Evolutionary conservation across 768 basidiomycete genomes (phyloP).

Genomic region (Pisolithus orientalis): DNA sequence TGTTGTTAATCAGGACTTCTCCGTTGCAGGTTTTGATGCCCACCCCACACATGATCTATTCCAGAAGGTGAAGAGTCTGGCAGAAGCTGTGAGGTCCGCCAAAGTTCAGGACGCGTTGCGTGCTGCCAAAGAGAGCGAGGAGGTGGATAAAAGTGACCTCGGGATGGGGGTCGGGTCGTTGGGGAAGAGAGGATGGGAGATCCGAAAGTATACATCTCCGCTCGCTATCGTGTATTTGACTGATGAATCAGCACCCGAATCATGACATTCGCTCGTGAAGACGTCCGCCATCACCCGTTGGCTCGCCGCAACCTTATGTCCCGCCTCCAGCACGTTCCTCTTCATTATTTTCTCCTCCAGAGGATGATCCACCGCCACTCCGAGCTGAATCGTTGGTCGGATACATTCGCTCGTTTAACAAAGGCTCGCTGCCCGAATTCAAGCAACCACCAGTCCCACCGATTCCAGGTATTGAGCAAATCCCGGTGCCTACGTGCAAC

Average conservation of each 20-base stretch:
- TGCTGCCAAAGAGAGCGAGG: constrained; percentile 50
- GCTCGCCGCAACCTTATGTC: constrained; percentile 55
- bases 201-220: constrained; percentile 43
- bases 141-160: constrained; percentile 45
- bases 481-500: constrained; percentile 21
- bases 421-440: constrained; percentile 10
- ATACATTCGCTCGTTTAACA: constrained; percentile 58
- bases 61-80: constrained; percentile 40
- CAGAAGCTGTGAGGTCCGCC: constrained; percentile 42
- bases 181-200: constrained; percentile 38
- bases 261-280: constrained; percentile 22
- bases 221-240: not conserved
- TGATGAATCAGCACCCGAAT: not conserved
- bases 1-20: constrained; percentile 22
- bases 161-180: constrained; percentile 32
- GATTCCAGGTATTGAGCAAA: not conserved
- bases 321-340: constrained; percentile 31
- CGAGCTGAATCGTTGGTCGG: constrained; percentile 39
- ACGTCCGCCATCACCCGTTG: constrained; percentile 45
- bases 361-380: constrained; percentile 33
- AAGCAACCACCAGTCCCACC: not conserved
- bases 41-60: constrained; percentile 35
- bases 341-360: constrained; percentile 38
- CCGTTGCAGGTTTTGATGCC: constrained; percentile 17
- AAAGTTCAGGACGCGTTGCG: constrained; percentile 53